These are phyloP conservation scores for Backusella parvicylindrica DNA, from an alignment of 192 early-diverging fungal species.

Conservation along the genomic window DNA sequence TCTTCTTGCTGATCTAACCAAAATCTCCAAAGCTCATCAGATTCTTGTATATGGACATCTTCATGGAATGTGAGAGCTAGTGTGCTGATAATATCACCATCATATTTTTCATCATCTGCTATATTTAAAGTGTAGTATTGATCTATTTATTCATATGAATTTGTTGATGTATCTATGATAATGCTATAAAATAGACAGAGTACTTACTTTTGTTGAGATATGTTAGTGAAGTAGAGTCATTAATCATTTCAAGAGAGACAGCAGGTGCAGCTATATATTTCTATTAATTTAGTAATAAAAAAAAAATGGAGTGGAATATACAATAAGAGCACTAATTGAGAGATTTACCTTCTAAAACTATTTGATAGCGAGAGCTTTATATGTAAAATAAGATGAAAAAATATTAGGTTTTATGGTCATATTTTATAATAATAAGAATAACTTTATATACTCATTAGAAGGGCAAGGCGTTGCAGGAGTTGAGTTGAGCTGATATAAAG, in stretches of 20 bases:
- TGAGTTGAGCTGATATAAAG: neutral
- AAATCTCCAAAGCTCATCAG: neutral
- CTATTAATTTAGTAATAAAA: neutral
- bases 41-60: neutral
- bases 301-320: neutral
- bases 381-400: neutral
- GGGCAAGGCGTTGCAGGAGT: neutral
- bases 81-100: neutral
- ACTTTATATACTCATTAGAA: neutral
- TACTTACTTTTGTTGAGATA: constrained; percentile 2
- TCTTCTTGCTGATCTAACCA: neutral
- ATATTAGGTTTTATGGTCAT: neutral
- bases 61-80: neutral
- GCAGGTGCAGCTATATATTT: neutral
- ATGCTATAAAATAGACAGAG: neutral
- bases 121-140: neutral
- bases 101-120: neutral
- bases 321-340: neutral
- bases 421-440: neutral
- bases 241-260: neutral
- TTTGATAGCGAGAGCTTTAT: neutral
- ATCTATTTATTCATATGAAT: neutral
- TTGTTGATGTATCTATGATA: neutral
- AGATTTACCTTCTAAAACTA: neutral
- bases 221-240: neutral